Base-by-base conservation (phyloP, 192 early-diverging fungal species). In the Backusella sp. region DNA sequence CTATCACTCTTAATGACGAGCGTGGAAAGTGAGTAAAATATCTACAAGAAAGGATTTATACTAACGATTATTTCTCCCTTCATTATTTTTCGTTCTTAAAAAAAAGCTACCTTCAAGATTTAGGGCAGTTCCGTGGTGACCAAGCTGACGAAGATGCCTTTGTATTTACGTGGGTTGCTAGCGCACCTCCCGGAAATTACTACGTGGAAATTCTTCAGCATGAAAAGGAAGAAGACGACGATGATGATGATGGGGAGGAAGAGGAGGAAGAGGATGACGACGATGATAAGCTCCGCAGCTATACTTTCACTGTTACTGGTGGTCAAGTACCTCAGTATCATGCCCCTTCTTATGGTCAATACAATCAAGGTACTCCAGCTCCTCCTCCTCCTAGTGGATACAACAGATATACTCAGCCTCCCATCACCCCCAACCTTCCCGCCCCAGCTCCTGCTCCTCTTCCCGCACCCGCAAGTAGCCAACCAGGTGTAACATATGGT, bases 91-190 rank as follows among this genome's bases (percentile, higher is more conserved):
- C 12, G 6, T 12, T 62, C 7, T 26, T 28, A 14, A 62, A 62
- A 62, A 59, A 62, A 12, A 62, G 56, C 26, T 15, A 53, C 9
- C 26, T 28, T 12, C 26, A 28, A 62, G 11, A 28, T 62, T 62
- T 62, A 62, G 56, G 56, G 28, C 56, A 28, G 26, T 62, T 62
- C 56, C 56, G 56, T 62, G 56, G 56, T 12, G 56, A 62, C 23
- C 56, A 62, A 62, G 56, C 56, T 62, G 56, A 62, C 28, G 56
- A 62, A 28, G 56, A 62, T 28, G 56, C 56, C 8, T 62, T 62
- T 28, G 56, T 62, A 14, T 62, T 62, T 12, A 62, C 56, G 1
- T 62, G 56, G 56, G 23, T 28, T 28, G 56, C 56, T 62, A 62
- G 56, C 28, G 56, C 56, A 5, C 56, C 56, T 62, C 56, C 56